Conservation (phyloP, 78 protist genomes). For the Chrysochromulina tobinii region DNA sequence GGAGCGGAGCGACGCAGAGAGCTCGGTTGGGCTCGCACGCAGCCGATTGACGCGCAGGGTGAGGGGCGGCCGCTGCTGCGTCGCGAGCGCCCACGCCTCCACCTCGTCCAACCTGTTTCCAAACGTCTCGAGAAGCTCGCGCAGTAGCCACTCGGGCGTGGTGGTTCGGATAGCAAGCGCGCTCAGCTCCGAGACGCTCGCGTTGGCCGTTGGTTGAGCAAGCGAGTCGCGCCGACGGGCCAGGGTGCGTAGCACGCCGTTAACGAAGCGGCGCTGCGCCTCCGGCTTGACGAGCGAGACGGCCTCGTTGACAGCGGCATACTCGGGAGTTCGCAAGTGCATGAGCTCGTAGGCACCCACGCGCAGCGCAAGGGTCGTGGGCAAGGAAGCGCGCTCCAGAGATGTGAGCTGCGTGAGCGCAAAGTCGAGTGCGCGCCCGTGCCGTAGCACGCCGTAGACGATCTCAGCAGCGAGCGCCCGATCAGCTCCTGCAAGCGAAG, state of each 20-base stretch:
- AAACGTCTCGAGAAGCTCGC: not conserved
- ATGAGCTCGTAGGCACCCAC: constrained; percentile 14
- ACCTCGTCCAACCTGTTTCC: not conserved
- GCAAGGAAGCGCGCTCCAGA: not conserved
- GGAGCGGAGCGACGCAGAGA: no score
- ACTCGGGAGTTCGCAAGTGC: not conserved
- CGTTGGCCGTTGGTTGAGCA: no score
- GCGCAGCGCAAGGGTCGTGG: not conserved
- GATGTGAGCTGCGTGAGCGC: not conserved
- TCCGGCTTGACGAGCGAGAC: not conserved
- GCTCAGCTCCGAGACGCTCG: no score
- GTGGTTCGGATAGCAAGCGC: no score
- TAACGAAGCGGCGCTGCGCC: not conserved
- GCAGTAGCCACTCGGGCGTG: not conserved
- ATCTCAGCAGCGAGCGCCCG: not conserved
- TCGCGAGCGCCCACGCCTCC: not conserved
- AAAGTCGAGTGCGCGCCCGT: not conserved
- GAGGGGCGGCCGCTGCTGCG: not conserved
- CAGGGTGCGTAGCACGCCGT: constrained; percentile 2
- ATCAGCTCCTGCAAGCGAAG: not conserved
- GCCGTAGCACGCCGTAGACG: not conserved
- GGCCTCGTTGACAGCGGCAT: constrained; percentile 1
- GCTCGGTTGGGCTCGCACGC: not conserved
- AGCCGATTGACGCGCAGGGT: not conserved
- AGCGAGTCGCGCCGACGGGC: not conserved